phyloP scores from a whole-genome alignment of 441 rosid genomes.

The Erodium moschatum region DNA sequence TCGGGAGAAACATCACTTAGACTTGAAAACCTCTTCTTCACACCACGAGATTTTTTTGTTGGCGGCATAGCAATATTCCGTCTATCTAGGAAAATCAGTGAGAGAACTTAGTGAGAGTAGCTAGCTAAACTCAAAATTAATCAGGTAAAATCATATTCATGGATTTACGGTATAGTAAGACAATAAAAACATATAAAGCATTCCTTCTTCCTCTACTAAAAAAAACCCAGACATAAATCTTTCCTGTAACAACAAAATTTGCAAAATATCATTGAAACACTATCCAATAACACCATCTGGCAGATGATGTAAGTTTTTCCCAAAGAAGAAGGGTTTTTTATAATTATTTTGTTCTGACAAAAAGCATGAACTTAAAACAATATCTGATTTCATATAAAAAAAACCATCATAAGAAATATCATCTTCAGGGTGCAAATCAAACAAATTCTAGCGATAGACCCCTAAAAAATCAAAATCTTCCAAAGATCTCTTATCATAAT shows the following conservation, averaged over 20 bases:
- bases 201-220: neutral
- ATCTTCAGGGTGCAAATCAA: neutral
- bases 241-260: neutral
- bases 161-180: neutral
- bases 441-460: neutral
- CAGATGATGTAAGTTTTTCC: neutral
- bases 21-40: conserved; percentile 49
- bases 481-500: neutral
- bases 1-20: conserved; percentile 52
- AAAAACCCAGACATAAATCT: neutral
- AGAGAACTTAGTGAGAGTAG: conserved; percentile 7
- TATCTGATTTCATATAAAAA: neutral
- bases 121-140: neutral
- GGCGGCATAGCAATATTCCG: conserved; percentile 52
- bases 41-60: conserved; percentile 56
- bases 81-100: conserved; percentile 23
- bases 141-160: conserved; percentile 11
- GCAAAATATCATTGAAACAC: neutral
- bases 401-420: neutral
- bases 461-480: neutral
- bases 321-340: neutral
- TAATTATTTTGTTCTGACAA: neutral
- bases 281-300: neutral
- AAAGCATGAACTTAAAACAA: neutral
- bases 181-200: neutral